A percentile compares a stretch with the other conserved stretches of the same genome.
Evolutionary conservation across 2,329 filamentous ascomycete genomes (phyloP).

Genomic region (Diaporthe sp.): DNA sequence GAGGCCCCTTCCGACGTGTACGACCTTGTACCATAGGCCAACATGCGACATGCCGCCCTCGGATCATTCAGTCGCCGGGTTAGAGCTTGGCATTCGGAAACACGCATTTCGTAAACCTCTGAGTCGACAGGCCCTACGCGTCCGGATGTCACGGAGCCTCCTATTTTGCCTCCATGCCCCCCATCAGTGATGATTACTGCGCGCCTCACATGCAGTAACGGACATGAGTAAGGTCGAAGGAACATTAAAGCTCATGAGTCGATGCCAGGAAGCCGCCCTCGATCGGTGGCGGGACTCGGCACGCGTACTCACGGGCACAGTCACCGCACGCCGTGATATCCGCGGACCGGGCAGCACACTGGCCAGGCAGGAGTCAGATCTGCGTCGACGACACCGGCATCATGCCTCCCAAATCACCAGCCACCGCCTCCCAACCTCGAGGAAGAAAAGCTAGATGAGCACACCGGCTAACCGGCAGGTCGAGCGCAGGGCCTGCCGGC

Average conservation of each 20-base stretch:
- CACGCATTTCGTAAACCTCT: background rate
- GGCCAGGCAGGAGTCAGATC: background rate
- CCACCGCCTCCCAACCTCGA: background rate
- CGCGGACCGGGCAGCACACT: background rate
- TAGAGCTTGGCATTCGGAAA: slow-evolving; percentile 20
- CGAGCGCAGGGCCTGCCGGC: background rate
- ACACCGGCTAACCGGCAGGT: background rate
- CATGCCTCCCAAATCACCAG: background rate
- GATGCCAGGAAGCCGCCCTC: background rate
- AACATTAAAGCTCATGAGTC: slow-evolving; percentile 6
- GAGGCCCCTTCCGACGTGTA: background rate
- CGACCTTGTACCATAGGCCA: background rate
- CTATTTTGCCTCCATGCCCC: background rate
- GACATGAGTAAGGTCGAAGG: slow-evolving; percentile 1
- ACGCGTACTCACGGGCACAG: background rate
- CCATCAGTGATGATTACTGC: background rate
- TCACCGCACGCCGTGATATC: background rate
- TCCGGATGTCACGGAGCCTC: background rate
- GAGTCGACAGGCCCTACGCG: background rate
- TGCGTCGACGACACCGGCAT: background rate
- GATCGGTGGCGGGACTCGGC: background rate
- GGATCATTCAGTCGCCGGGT: slow-evolving; percentile 18
- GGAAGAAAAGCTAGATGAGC: background rate
- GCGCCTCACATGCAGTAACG: background rate
- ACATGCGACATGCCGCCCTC: slow-evolving; percentile 13